Base-by-base conservation (phyloP, 805 yeast genomes). In the Starmerella bombicola region DNA sequence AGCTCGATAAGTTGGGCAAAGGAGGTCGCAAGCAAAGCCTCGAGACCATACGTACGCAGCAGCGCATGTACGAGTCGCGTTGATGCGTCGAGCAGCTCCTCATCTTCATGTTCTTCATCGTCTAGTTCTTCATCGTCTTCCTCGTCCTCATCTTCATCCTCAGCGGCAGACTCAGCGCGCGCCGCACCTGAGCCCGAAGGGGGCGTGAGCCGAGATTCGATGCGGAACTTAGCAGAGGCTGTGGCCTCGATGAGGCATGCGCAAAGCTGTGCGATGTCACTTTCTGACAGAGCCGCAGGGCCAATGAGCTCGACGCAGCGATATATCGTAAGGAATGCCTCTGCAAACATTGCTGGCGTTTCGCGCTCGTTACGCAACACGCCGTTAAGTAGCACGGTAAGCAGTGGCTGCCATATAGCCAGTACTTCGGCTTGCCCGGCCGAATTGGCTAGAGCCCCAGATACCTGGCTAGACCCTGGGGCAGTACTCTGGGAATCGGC, bases 81-180 rank as follows among this genome's bases (percentile, higher is more conserved):
- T 48, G 85, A 74, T 56, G 88, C 94, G 53, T 84, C 93, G 38
- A 85, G 63, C 34, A 91, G 65, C 55, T 86, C 95, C 56, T 85
- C 96, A 58, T 91, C 97, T 1, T 91, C 78, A 51, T 69, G 74
- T 53, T 80, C 93, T 43, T 73, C 78, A 41, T 86, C 96, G 42
- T 78, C 85, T 41, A 75, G 81, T 43, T 80, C 93, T 5, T 77
- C 66, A 33, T 83, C 95, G 62, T 84, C 95, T 44, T 80, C 79
- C 58, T 78, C 85, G 53, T 82, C 94, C 56, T 83, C 94, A 48
- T 41, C 47, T 18, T 35, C 47, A 26, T 46, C 45, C 4, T 31
- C 36, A 25, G 32, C 36, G 16, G 33, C 38, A 7, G 45, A 18
- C 51, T 61, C 29, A 12, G 17, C 42, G 16, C 8, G 18, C 17